These are phyloP conservation scores for Jasminum sambac DNA, from an alignment of 257 asterid genomes.

Conservation along the genomic window DNA sequence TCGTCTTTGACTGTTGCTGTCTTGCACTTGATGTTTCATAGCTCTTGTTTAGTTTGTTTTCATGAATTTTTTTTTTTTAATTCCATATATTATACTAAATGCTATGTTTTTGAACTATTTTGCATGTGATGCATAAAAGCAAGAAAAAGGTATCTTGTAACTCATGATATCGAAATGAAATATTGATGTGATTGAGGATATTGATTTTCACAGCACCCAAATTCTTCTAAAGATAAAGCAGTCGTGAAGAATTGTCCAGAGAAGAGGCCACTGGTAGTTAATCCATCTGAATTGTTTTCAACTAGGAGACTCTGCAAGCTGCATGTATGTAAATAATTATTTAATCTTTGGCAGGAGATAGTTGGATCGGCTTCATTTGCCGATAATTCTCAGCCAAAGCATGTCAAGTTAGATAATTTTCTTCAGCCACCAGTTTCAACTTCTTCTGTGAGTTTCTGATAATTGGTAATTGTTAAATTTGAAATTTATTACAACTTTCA, in stretches of 20 bases:
- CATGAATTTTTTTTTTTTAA: neutral
- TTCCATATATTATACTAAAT: neutral
- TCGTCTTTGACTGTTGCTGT: conserved; percentile 17
- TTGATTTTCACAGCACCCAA: conserved; percentile 54
- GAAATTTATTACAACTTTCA: conserved; percentile 7
- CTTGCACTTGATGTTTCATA: neutral
- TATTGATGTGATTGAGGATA: conserved; percentile 9
- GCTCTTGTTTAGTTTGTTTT: neutral
- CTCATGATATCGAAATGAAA: neutral
- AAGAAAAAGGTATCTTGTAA: neutral
- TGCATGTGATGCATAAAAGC: neutral
- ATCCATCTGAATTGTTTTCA: neutral
- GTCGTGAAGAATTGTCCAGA: conserved; percentile 41
- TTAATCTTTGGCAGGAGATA: conserved; percentile 46
- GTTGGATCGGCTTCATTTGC: conserved; percentile 68
- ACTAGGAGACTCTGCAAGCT: conserved; percentile 9
- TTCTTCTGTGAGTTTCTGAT: conserved; percentile 66
- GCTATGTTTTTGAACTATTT: neutral
- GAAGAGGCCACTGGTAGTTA: conserved; percentile 57
- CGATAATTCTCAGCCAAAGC: conserved; percentile 48
- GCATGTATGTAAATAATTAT: too few species aligned
- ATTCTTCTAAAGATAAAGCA: conserved; percentile 51
- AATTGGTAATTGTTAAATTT: conserved; percentile 13
- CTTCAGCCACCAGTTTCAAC: conserved; percentile 83
- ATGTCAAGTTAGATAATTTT: conserved; percentile 62